Percentiles rank a stretch among this genome's conserved stretches.
Evolutionary conservation across 805 yeast species (phyloP).

Genomic region (Yamadazyma ubonensis): DNA sequence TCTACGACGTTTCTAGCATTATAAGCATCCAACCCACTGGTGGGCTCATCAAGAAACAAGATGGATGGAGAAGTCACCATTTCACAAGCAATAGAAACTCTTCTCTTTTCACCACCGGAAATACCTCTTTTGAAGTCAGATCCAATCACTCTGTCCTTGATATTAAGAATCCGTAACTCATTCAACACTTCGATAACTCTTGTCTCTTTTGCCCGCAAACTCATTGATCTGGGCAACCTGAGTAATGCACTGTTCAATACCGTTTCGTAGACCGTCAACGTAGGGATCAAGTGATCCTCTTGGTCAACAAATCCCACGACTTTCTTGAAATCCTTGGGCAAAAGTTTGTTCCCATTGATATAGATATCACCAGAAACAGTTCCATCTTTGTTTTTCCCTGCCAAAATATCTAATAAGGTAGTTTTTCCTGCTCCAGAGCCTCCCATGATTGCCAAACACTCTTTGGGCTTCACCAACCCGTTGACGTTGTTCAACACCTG

Average conservation of each 20-base stretch:
- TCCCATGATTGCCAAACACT: conserved; percentile 94
- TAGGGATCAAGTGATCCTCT: conserved; percentile 86
- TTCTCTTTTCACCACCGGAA: conserved; percentile 64
- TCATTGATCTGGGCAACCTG: conserved; percentile 80
- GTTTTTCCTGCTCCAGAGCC: conserved; percentile 99
- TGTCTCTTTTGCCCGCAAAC: conserved; percentile 65
- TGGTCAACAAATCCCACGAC: conserved; percentile 95
- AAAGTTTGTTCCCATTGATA: conserved; percentile 66
- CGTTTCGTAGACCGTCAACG: conserved; percentile 93
- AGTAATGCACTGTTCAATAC: conserved; percentile 88
- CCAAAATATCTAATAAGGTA: conserved; percentile 85
- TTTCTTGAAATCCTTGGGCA: conserved; percentile 51
- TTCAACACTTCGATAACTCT: conserved; percentile 82
- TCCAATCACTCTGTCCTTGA: conserved; percentile 85
- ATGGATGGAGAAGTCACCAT: conserved; percentile 72
- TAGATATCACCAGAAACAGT: conserved; percentile 60
- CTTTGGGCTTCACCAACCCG: conserved; percentile 83
- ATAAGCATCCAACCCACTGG: conserved; percentile 92
- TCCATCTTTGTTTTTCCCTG: conserved; percentile 85
- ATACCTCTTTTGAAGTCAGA: conserved; percentile 88
- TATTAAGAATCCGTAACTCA: conserved; percentile 79
- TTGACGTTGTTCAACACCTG: conserved; percentile 60
- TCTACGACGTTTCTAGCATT: conserved; percentile 92
- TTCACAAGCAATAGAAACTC: conserved; percentile 82
- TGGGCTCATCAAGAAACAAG: conserved; percentile 80